Base-by-base conservation (phyloP, 192 early-diverging fungal genomes). In the Phycomyces blakesleeanus region DNA sequence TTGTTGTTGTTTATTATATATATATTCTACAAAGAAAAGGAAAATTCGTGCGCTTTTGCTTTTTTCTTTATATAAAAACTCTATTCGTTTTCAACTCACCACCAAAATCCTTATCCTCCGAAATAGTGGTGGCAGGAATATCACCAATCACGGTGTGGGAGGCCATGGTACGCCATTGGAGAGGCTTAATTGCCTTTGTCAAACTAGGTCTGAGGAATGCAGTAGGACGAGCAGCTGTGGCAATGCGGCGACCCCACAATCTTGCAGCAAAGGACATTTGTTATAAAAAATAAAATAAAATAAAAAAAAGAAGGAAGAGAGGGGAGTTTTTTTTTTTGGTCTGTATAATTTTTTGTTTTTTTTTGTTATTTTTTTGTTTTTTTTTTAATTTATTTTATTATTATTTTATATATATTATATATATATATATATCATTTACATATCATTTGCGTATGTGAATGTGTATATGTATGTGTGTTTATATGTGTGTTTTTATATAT, bases 211-310 rank as follows among this genome's bases (percentile, higher is more conserved):
- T 42, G 5, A 51, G 25, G 22, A 57, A 34, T 34, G 56, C 41
- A 40, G 64, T n/a, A 38, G 57, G 66, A 55, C 63, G 53, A 21
- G 57, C 50, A 25, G 59, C 26, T 18, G 59, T 51, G 29, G 42
- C 59, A 22, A 69, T n/a, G 34, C 64, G 63, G n/a, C 63, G 67
- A 21, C 67, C 59, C 52, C 61, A 70, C 39, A 75, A 51, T 70
- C 73, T 64, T 39, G 73, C 58, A 56, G 59, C 55, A 55, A 70
- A 69, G 14, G 72, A 69, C 71, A 73, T 72, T 39, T 26, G 53
- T 20, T 51, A 26, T n/a, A 27, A 49, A 24, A 20, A 54, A 21
- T 49, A 37, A 49, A 38, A 29, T 53, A 27, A 49, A 55, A 25
- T 65, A 21, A 21, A n/a, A n/a, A n/a, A n/a, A n/a, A n/a, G 44